These are phyloP conservation scores for Ceratobasidium sp. DNA, from an alignment of 1,284 basidiomycete species.

Conservation along the genomic window DNA sequence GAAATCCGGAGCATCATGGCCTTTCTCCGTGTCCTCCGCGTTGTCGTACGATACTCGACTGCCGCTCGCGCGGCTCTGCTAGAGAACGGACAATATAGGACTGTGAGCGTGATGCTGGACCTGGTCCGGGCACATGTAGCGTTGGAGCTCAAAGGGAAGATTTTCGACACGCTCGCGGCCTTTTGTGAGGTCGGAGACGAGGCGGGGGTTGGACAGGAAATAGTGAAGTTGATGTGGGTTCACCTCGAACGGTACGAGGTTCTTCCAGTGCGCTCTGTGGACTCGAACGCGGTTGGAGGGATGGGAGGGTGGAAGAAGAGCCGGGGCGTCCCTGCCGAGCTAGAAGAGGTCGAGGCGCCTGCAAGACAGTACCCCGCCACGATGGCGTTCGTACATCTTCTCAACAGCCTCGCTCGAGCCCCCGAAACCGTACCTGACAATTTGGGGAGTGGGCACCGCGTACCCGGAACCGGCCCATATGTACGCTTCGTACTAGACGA, in stretches of 20 bases:
- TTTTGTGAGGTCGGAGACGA: constrained; percentile 85
- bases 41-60: constrained; percentile 81
- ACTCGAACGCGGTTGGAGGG: neutral
- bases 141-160: constrained; percentile 89
- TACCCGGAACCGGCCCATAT: constrained; percentile 81
- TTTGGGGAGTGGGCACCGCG: constrained; percentile 77
- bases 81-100: constrained; percentile 79
- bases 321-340: constrained; percentile 59
- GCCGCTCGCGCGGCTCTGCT: constrained; percentile 83
- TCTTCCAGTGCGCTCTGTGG: constrained; percentile 55
- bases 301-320: constrained; percentile 29
- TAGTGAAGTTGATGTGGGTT: constrained; percentile 84
- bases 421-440: constrained; percentile 80
- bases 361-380: constrained; percentile 86
- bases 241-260: constrained; percentile 86
- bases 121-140: constrained; percentile 84
- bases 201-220: constrained; percentile 64
- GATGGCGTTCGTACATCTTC: constrained; percentile 85
- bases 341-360: constrained; percentile 86
- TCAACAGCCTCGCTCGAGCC: constrained; percentile 82
- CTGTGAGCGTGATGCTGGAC: constrained; percentile 80
- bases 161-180: constrained; percentile 85
- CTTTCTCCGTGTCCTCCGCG: constrained; percentile 83
- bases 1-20: constrained; percentile 83
- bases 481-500: constrained; percentile 88